A percentile compares a stretch with the other conserved stretches of the same genome.
Evolutionary conservation across 2,329 filamentous ascomycete species (phyloP).

Genomic region (Arthrobotrys pseudoclavata): DNA sequence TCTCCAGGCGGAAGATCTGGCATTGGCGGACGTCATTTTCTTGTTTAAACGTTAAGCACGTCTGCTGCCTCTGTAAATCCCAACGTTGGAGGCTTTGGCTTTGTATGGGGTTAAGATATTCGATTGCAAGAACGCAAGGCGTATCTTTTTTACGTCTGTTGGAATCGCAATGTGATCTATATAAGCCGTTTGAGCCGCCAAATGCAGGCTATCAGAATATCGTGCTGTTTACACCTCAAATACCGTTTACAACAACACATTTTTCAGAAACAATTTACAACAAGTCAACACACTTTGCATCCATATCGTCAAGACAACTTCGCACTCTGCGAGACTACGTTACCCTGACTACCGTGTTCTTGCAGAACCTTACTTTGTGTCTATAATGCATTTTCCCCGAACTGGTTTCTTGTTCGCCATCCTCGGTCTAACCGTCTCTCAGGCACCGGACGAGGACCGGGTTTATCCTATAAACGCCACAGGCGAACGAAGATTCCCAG

Average conservation of each 20-base stretch:
- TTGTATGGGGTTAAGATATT: slow-evolving; percentile 15
- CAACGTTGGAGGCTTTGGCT: neutral
- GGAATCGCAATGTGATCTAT: neutral
- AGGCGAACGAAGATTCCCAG: slow-evolving; percentile 34
- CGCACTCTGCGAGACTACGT: neutral
- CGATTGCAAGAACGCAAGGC: neutral
- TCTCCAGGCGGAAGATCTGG: neutral
- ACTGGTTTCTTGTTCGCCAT: neutral
- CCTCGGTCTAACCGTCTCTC: neutral
- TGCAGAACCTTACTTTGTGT: neutral
- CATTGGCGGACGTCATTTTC: slow-evolving; percentile 26
- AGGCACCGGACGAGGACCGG: slow-evolving; percentile 4
- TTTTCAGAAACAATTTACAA: neutral
- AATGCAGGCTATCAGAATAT: neutral
- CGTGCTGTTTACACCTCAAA: neutral
- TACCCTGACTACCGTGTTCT: neutral
- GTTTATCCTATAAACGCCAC: slow-evolving; percentile 43
- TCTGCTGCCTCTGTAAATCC: slow-evolving; percentile 8
- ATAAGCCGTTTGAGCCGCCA: slow-evolving; percentile 33
- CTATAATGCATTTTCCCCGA: neutral
- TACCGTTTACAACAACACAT: slow-evolving; percentile 14
- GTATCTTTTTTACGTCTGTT: neutral
- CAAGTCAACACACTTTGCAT: slow-evolving; percentile 20
- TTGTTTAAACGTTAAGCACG: slow-evolving; percentile 13
- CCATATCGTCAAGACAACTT: neutral